phyloP scores from a whole-genome alignment of 257 asterid genomes.

The Handroanthus guayacan region DNA sequence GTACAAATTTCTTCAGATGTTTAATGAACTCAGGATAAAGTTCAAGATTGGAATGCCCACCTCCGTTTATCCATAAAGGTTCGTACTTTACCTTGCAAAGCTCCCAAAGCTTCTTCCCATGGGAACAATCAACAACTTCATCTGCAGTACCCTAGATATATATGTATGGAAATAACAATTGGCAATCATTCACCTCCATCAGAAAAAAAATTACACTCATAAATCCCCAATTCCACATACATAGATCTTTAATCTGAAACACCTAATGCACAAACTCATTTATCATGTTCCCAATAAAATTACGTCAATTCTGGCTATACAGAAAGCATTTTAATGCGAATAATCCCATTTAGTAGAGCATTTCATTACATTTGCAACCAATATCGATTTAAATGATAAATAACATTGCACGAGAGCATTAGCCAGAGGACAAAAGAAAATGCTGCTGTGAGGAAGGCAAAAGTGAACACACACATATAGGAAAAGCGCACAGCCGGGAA shows the following conservation, averaged over 20 bases:
- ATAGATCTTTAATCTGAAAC: background rate
- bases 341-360: background rate
- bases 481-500: too few relatives aligned
- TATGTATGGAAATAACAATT: conserved; percentile 11
- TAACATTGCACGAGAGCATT: background rate
- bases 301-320: background rate
- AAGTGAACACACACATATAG: too few relatives aligned
- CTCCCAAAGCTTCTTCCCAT: conserved; percentile 91
- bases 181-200: conserved; percentile 27
- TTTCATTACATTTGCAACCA: background rate
- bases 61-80: conserved; percentile 89
- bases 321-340: background rate
- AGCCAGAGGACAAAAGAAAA: background rate
- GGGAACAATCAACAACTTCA: conserved; percentile 92
- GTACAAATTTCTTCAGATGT: conserved; percentile 79
- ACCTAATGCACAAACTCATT: conserved; percentile 4
- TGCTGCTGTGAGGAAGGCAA: too few relatives aligned
- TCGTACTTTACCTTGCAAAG: conserved; percentile 87
- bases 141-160: conserved; percentile 81
- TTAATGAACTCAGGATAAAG: conserved; percentile 91
- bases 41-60: conserved; percentile 96
- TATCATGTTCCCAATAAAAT: conserved; percentile 2
- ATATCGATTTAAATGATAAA: background rate
- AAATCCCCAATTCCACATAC: background rate
- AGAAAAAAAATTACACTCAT: conserved; percentile 7